Conservation (phyloP, 2,329 filamentous ascomycete species). For the Neobulgaria alba region DNA sequence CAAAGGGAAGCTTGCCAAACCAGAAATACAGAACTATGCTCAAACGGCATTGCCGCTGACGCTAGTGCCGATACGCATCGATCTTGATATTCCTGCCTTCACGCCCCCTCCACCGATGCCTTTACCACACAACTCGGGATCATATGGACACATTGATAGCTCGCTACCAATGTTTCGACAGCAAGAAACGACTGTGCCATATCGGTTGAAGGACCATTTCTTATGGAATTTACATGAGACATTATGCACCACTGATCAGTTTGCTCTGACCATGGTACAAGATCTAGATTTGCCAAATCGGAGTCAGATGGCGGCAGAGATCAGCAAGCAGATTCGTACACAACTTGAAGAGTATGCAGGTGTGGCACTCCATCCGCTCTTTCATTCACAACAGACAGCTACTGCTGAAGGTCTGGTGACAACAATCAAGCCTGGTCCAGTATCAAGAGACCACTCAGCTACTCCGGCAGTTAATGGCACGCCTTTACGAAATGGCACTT, state of each 20-base stretch:
- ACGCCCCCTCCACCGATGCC: slow-evolving; percentile 57
- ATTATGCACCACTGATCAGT: slow-evolving; percentile 88
- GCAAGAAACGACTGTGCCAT: slow-evolving; percentile 73
- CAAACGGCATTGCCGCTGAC: slow-evolving; percentile 76
- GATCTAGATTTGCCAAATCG: slow-evolving; percentile 85
- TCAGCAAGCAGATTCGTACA: slow-evolving; percentile 88
- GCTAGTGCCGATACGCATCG: slow-evolving; percentile 91
- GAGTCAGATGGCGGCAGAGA: slow-evolving; percentile 60
- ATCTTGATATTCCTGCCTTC: slow-evolving; percentile 81
- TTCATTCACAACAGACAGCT: slow-evolving; percentile 49
- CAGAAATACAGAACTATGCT: slow-evolving; percentile 52
- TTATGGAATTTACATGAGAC: slow-evolving; percentile 97
- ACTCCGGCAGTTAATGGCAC: slow-evolving; percentile 43
- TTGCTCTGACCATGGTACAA: slow-evolving; percentile 82
- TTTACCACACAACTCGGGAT: slow-evolving; percentile 46
- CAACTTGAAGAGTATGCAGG: slow-evolving; percentile 95
- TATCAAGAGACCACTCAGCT: slow-evolving; percentile 33
- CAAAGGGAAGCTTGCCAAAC: slow-evolving; percentile 49
- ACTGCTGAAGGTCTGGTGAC: slow-evolving; percentile 28
- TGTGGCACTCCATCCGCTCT: slow-evolving; percentile 86
- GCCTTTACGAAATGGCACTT: slow-evolving; percentile 38
- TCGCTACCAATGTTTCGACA: slow-evolving; percentile 69
- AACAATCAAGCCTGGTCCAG: slow-evolving; percentile 22
- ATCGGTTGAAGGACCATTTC: slow-evolving; percentile 89
- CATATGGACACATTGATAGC: slow-evolving; percentile 54